Percentiles rank a stretch among this genome's conserved stretches.
Conservation (phyloP, 2,329 filamentous ascomycete species). For the Cytospora chrysosperma region DNA sequence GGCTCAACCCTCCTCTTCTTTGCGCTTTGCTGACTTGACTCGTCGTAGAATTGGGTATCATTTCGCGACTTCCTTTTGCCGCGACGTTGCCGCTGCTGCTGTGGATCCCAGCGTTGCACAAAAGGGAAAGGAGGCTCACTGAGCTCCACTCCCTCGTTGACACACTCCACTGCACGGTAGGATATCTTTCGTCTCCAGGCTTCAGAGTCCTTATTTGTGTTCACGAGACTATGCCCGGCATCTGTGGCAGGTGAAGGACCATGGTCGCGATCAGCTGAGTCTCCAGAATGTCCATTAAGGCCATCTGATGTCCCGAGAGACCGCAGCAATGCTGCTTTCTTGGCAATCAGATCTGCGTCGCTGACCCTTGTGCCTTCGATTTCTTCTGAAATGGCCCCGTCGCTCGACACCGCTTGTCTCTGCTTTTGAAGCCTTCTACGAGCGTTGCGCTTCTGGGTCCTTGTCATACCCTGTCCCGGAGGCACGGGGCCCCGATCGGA, state of each 20-base stretch:
- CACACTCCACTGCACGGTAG: slow-evolving; percentile 81
- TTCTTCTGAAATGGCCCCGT: background rate
- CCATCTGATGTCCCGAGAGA: slow-evolving; percentile 5
- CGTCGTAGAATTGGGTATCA: slow-evolving; percentile 42
- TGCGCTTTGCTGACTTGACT: slow-evolving; percentile 26
- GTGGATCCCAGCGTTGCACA: slow-evolving; percentile 81
- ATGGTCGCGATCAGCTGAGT: slow-evolving; percentile 28
- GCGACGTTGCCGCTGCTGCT: slow-evolving; percentile 63
- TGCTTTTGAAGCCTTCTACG: slow-evolving; percentile 40
- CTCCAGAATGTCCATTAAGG: background rate
- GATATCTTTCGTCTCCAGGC: slow-evolving; percentile 73
- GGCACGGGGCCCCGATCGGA: slow-evolving; percentile 15
- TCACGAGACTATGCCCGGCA: slow-evolving; percentile 7
- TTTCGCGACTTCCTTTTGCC: slow-evolving; percentile 49
- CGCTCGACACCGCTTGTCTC: slow-evolving; percentile 19
- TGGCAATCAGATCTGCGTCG: slow-evolving; percentile 35
- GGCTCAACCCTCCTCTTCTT: slow-evolving; percentile 52
- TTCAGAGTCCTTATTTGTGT: slow-evolving; percentile 49
- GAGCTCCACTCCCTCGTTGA: slow-evolving; percentile 65
- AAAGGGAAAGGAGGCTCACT: slow-evolving; percentile 87
- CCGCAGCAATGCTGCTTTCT: slow-evolving; percentile 42
- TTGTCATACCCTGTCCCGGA: slow-evolving; percentile 35
- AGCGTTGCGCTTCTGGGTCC: slow-evolving; percentile 53
- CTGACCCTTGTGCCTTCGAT: slow-evolving; percentile 1
- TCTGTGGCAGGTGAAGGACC: background rate